phyloP scores from a whole-genome alignment of 1,284 basidiomycete species.

The Hymenochaete sp. region DNA sequence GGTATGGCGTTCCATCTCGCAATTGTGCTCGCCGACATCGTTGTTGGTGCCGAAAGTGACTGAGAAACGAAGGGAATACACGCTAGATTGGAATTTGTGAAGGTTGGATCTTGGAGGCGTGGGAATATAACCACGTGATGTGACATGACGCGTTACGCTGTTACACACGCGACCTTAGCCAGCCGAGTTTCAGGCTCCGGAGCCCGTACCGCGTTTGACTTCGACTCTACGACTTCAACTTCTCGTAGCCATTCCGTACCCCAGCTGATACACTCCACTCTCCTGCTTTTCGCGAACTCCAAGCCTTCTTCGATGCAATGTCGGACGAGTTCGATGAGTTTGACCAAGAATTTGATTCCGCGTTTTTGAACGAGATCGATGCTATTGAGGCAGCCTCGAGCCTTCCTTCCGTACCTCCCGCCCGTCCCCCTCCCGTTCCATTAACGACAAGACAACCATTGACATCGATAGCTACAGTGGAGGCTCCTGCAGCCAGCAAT shows the following conservation, averaged over 20 bases:
- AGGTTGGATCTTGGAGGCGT: not conserved
- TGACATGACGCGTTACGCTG: not conserved
- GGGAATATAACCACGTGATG: not conserved
- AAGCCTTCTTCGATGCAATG: constrained; percentile 32
- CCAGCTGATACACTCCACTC: not conserved
- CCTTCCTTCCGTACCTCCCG: constrained; percentile 7
- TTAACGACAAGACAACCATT: too few species aligned
- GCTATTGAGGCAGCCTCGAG: constrained; percentile 46
- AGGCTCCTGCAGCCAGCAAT: constrained; percentile 4
- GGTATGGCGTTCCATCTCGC: constrained; percentile 68
- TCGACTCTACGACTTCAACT: not conserved
- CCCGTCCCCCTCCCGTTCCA: constrained; percentile 1
- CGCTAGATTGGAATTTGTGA: not conserved
- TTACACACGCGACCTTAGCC: not conserved
- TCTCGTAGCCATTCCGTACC: not conserved
- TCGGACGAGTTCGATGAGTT: constrained; percentile 59
- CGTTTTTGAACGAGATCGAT: constrained; percentile 46
- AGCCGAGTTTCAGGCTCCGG: not conserved
- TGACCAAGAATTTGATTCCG: constrained; percentile 42
- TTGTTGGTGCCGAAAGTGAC: not conserved
- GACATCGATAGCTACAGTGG: not conserved
- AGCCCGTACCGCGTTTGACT: constrained; percentile 2
- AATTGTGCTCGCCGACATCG: constrained; percentile 55
- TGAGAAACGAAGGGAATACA: not conserved
- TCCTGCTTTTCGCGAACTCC: not conserved